Evolutionary conservation across 768 basidiomycete species (phyloP).

Genomic region (Baorangia bicolor): DNA sequence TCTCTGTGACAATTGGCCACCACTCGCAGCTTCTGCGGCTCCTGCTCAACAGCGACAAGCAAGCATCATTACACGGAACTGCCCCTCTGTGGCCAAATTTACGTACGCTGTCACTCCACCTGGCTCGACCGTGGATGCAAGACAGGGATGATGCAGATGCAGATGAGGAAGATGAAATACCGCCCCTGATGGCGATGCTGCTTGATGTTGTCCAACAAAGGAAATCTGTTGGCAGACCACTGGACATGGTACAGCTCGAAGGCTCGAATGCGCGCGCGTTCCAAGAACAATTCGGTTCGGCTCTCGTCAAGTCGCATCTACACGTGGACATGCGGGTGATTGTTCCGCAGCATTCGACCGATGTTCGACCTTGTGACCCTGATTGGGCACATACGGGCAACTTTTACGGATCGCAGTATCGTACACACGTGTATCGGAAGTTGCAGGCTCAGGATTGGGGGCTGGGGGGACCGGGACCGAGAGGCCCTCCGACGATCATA

Average conservation of each 20-base stretch:
- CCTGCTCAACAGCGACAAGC: conserved; percentile 34
- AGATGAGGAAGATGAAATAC: conserved; percentile 34
- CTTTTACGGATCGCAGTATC: conserved; percentile 34
- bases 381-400: conserved; percentile 30
- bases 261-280: conserved; percentile 23
- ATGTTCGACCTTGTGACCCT: conserved; percentile 19
- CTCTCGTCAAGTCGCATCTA: conserved; percentile 28
- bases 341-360: conserved; percentile 12
- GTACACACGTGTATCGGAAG: conserved; percentile 31
- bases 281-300: conserved; percentile 25
- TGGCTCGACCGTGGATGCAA: conserved; percentile 28
- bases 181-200: conserved; percentile 30
- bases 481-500: conserved; percentile 28
- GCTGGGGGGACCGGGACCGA: conserved; percentile 22
- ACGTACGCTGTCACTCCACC: conserved; percentile 29
- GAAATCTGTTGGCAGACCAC: conserved; percentile 29
- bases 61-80: conserved; percentile 33
- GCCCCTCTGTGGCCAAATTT: conserved; percentile 32
- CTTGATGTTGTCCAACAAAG: conserved; percentile 34
- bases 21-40: conserved; percentile 34
- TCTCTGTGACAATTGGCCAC: conserved; percentile 33
- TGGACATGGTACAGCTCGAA: conserved; percentile 27
- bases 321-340: conserved; percentile 26
- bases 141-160: conserved; percentile 31
- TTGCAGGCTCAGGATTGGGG: conserved; percentile 29